phyloP scores from a whole-genome alignment of 1,284 basidiomycete genomes.

The Fomes fomentarius region DNA sequence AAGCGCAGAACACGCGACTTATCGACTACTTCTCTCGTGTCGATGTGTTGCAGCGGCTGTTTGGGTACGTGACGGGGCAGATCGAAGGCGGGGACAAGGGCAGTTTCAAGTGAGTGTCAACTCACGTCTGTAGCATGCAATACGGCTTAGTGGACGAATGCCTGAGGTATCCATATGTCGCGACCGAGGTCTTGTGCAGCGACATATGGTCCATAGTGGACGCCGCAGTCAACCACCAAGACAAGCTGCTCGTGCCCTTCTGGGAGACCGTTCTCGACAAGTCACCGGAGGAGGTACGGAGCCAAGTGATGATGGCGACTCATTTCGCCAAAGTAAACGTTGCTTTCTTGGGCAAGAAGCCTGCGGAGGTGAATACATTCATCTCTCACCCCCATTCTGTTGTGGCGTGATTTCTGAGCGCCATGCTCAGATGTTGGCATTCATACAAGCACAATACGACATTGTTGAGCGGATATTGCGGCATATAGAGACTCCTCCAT shows the following conservation, averaged over 20 bases:
- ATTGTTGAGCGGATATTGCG: conserved; percentile 84
- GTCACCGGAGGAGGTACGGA: conserved; percentile 79
- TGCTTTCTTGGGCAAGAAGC: conserved; percentile 86
- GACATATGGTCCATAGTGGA: conserved; percentile 96
- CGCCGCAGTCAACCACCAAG: conserved; percentile 77
- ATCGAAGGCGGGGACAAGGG: conserved; percentile 79
- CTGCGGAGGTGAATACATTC: conserved; percentile 73
- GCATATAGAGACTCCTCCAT: conserved; percentile 89
- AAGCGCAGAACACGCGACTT: conserved; percentile 89
- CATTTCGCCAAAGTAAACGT: conserved; percentile 91
- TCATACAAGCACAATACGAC: conserved; percentile 84
- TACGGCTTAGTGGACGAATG: conserved; percentile 8
- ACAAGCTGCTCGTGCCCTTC: conserved; percentile 80
- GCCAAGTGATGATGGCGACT: conserved; percentile 74
- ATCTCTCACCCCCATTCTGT: conserved; percentile 26
- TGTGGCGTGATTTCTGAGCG: conserved; percentile 33
- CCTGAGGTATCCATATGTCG: conserved; percentile 88
- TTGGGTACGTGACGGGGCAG: conserved; percentile 86
- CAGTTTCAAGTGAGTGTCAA: conserved; percentile 69
- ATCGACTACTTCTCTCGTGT: conserved; percentile 84
- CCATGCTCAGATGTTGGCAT: conserved; percentile 81
- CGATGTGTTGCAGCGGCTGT: conserved; percentile 78
- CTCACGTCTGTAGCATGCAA: conserved; percentile 4
- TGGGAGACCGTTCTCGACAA: conserved; percentile 92
- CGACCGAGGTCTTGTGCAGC: conserved; percentile 94